phyloP scores from a whole-genome alignment of 768 basidiomycete species.

The Podaxis sp. region DNA sequence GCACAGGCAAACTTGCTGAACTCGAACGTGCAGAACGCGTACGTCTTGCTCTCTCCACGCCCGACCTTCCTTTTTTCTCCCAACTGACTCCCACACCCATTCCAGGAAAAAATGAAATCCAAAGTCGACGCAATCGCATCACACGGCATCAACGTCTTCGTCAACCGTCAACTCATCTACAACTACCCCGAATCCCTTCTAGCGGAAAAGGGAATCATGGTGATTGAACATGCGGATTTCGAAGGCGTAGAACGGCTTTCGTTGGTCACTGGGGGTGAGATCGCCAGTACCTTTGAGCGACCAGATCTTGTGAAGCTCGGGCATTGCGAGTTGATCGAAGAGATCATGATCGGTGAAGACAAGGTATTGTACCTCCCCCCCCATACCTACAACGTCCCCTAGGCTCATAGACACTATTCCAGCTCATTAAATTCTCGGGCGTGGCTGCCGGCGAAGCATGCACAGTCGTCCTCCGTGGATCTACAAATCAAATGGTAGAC shows the following conservation, averaged over 20 bases:
- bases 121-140: slow-evolving; percentile 94
- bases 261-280: slow-evolving; percentile 96
- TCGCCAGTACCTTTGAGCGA: slow-evolving; percentile 90
- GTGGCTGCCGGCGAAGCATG: slow-evolving; percentile 97
- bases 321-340: slow-evolving; percentile 91
- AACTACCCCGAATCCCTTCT: slow-evolving; percentile 97
- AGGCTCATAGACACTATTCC: background rate
- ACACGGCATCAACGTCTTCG: slow-evolving; percentile 95
- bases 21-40: slow-evolving; percentile 94
- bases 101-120: slow-evolving; percentile 98
- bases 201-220: slow-evolving; percentile 92
- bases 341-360: slow-evolving; percentile 99
- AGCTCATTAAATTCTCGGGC: slow-evolving; percentile 99
- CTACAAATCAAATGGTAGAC: slow-evolving; percentile 98
- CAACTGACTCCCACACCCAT: background rate
- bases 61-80: background rate
- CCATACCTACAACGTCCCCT: background rate
- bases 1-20: slow-evolving; percentile 95
- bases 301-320: slow-evolving; percentile 93
- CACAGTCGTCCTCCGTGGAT: slow-evolving; percentile 95
- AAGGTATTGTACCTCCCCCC: slow-evolving; percentile 51
- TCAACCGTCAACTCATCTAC: slow-evolving; percentile 98
- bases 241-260: slow-evolving; percentile 97
- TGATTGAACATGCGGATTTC: slow-evolving; percentile 98
- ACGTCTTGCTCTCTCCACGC: slow-evolving; percentile 18